Percentiles rank a stretch among this genome's conserved stretches.
Evolutionary conservation across 768 basidiomycete genomes (phyloP).

Genomic region (Grammothele lineata): DNA sequence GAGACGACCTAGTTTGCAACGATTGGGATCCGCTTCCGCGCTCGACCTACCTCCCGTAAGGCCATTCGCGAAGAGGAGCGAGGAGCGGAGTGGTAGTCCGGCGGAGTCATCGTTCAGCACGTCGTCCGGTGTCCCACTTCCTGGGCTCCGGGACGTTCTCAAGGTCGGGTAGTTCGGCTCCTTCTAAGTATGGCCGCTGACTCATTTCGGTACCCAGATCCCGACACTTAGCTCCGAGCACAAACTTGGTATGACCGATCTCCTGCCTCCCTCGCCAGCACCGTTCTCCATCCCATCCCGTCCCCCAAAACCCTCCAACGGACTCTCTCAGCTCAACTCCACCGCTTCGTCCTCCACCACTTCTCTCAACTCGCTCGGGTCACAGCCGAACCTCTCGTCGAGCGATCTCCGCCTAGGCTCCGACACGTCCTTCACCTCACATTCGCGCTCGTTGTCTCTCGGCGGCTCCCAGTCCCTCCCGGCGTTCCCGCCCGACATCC

Average conservation of each 20-base stretch:
- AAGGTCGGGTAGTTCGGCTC: slow-evolving; percentile 49
- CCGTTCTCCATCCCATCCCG: slow-evolving; percentile 34
- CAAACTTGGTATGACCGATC: slow-evolving; percentile 60
- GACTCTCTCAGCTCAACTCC: slow-evolving; percentile 17
- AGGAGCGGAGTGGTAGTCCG: slow-evolving; percentile 48
- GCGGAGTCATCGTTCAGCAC: slow-evolving; percentile 22
- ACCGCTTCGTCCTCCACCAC: slow-evolving; percentile 36
- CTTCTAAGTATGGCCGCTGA: neutral
- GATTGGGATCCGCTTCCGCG: slow-evolving; percentile 52
- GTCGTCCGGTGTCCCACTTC: slow-evolving; percentile 26
- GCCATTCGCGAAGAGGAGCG: slow-evolving; percentile 39
- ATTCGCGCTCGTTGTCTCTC: slow-evolving; percentile 21
- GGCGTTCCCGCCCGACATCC: slow-evolving; percentile 15
- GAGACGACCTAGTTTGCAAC: slow-evolving; percentile 34
- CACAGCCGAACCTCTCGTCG: slow-evolving; percentile 21
- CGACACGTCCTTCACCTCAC: slow-evolving; percentile 17
- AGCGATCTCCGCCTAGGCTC: slow-evolving; percentile 15
- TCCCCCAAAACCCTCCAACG: slow-evolving; percentile 31
- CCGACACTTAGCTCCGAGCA: slow-evolving; percentile 68
- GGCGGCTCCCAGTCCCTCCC: slow-evolving; percentile 19
- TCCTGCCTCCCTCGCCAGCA: slow-evolving; percentile 68
- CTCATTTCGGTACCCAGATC: slow-evolving; percentile 35
- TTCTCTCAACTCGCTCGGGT: slow-evolving; percentile 36
- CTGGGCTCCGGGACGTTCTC: slow-evolving; percentile 67
- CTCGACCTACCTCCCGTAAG: slow-evolving; percentile 51